Evolutionary conservation across 345 rosid genomes (phyloP), one percentile per base, ranked within the genome.

Genomic region (Acer yangbiense): DNA sequence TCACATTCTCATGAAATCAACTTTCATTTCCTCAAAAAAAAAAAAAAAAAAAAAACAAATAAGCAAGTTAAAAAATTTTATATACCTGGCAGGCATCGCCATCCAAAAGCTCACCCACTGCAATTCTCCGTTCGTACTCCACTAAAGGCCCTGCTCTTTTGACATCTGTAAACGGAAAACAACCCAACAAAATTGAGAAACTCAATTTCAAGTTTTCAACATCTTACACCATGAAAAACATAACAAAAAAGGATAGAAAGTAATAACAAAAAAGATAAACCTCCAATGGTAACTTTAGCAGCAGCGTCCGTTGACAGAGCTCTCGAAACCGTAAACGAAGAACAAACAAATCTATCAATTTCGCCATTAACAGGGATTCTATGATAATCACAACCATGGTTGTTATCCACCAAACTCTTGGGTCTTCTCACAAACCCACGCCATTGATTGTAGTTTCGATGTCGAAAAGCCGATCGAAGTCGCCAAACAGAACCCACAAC

Each of bases 1-100:
- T 43, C 57, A 9, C 6, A 21, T n/a, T 23, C 6, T 32, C 35
- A 32, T 32, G 35, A 27, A 9, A 52, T 52, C 7, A n/a, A 17
- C 29, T 46, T 29, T 62, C 60, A 67, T 20, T 41, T 41, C 21
- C 52, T 67, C 5, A 32, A 48, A 41, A 16, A 9, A 17, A 44
- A 16, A 11, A 46, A 12, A 7, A 32, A 32, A 3, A 48, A 67
- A 8, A 4, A 17, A 46, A 23, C 12, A 46, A 16, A 9, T 32
- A 32, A 32, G 58, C 23, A 73, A 77, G n/a, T 69, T 73, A 74
- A 73, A 62, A 43, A 46, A 46, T 1, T 16, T 21, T 23, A 1
- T 69, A 29, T 82, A 96, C 99, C 92, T 94, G 98, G 82, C 95
- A 91, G 61, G 71, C 72, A 82, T 96, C 99, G 68, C 98, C 98